A percentile compares a stretch with the other conserved stretches of the same genome.
Conservation (phyloP, 2,329 filamentous ascomycete genomes). For the Ophiocordyceps polyrhachis-furcata region DNA sequence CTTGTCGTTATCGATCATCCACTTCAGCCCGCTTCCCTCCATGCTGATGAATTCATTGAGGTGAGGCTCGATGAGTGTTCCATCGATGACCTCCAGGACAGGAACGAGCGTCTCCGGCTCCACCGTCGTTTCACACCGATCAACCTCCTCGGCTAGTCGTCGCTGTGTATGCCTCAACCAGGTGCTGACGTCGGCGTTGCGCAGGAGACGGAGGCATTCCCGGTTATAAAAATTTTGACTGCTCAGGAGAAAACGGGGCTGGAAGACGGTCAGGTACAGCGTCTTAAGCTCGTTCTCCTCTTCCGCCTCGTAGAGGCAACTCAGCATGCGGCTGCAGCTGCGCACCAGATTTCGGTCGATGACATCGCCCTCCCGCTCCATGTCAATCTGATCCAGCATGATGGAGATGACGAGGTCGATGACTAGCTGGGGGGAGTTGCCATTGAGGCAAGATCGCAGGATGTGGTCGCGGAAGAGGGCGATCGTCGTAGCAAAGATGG, state of each 20-base stretch:
- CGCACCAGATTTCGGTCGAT: constrained; percentile 72
- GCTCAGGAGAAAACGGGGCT: constrained; percentile 53
- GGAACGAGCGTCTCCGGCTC: constrained; percentile 53
- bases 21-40: constrained; percentile 64
- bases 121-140: constrained; percentile 68
- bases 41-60: constrained; percentile 68
- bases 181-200: constrained; percentile 58
- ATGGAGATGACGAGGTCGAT: constrained; percentile 63
- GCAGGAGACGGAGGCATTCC: constrained; percentile 58
- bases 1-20: constrained; percentile 85
- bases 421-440: constrained; percentile 30
- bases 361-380: constrained; percentile 79
- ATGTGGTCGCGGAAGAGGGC: constrained; percentile 77
- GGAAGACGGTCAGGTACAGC: constrained; percentile 69
- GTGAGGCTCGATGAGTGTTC: constrained; percentile 59
- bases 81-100: constrained; percentile 60
- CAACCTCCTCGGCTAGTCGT: constrained; percentile 62
- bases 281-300: constrained; percentile 61
- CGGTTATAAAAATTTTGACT: constrained; percentile 56
- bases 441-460: constrained; percentile 39
- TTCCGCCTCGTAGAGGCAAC: constrained; percentile 66
- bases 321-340: constrained; percentile 76
- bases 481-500: constrained; percentile 73
- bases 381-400: constrained; percentile 74
- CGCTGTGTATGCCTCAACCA: constrained; percentile 64